phyloP scores from a whole-genome alignment of 2,329 filamentous ascomycete species.

The Venturia effusa region DNA sequence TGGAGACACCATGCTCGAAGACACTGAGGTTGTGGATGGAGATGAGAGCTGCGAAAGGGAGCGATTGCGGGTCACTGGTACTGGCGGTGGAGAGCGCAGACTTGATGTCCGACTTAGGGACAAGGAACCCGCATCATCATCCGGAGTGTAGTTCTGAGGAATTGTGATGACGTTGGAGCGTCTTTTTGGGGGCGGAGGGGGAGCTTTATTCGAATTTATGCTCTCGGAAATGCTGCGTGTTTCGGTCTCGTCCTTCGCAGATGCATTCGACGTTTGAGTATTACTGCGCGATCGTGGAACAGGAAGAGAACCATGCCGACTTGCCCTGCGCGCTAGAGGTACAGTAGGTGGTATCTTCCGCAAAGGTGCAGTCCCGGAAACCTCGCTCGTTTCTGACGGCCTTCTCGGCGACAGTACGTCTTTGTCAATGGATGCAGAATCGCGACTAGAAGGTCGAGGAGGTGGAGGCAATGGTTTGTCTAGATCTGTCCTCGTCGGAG shows the following conservation, averaged over 20 bases:
- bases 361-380: neutral
- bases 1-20: neutral
- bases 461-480: constrained; percentile 56
- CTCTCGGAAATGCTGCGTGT: neutral
- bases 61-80: constrained; percentile 4
- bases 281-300: neutral
- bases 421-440: neutral
- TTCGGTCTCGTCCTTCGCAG: neutral
- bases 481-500: constrained; percentile 36
- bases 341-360: neutral
- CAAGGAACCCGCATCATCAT: neutral
- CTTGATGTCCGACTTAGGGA: neutral
- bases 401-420: neutral
- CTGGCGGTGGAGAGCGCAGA: constrained; percentile 7
- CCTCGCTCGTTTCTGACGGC: neutral
- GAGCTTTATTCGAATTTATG: constrained; percentile 4
- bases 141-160: neutral
- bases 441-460: constrained; percentile 18
- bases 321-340: constrained; percentile 7
- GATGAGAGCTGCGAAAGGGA: constrained; percentile 3
- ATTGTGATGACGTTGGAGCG: neutral
- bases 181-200: constrained; percentile 5
- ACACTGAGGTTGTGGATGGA: neutral
- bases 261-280: constrained; percentile 2
- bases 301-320: neutral